Percentiles rank a stretch among this genome's conserved stretches.
phyloP scores from a whole-genome alignment of 106 monocot genomes.

The Gastrodia elata region DNA sequence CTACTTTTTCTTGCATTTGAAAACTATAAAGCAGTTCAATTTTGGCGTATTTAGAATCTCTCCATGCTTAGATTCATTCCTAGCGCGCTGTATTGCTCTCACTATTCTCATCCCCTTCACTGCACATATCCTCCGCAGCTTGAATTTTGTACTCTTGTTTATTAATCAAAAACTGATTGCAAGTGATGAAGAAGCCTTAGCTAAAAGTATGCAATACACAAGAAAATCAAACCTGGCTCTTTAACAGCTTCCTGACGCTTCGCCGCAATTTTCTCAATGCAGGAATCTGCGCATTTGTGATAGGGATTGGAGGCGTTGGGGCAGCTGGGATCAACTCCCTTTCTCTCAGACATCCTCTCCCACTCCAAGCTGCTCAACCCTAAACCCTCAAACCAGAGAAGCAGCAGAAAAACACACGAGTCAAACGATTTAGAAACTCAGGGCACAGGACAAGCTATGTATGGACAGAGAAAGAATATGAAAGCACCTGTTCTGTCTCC shows the following conservation, averaged over 20 bases:
- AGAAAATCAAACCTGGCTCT: slow-evolving; percentile 1
- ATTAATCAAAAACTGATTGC: not conserved
- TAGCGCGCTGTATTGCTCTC: too few relatives aligned
- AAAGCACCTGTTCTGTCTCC: slow-evolving; percentile 6
- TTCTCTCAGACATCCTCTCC: slow-evolving; percentile 3
- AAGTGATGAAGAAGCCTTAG: not conserved
- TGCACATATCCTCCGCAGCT: too few relatives aligned
- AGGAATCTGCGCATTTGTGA: slow-evolving; percentile 2
- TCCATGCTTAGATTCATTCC: too few relatives aligned
- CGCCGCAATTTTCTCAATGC: slow-evolving; percentile 3
- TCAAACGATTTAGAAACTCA: not conserved
- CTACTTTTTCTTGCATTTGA: too few relatives aligned
- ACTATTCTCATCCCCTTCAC: too few relatives aligned
- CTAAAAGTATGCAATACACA: not conserved
- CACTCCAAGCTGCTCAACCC: not conserved
- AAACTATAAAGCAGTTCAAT: too few relatives aligned
- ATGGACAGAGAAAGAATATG: not conserved
- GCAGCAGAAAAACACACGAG: not conserved
- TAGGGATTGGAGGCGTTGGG: slow-evolving; percentile 8
- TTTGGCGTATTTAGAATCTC: too few relatives aligned
- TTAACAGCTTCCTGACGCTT: not conserved
- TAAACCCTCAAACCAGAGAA: not conserved
- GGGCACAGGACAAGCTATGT: not conserved
- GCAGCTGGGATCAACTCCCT: not conserved
- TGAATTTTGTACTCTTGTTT: too few relatives aligned